Base-by-base conservation (phyloP, 1,284 basidiomycete species). In the Trametes sp. region DNA sequence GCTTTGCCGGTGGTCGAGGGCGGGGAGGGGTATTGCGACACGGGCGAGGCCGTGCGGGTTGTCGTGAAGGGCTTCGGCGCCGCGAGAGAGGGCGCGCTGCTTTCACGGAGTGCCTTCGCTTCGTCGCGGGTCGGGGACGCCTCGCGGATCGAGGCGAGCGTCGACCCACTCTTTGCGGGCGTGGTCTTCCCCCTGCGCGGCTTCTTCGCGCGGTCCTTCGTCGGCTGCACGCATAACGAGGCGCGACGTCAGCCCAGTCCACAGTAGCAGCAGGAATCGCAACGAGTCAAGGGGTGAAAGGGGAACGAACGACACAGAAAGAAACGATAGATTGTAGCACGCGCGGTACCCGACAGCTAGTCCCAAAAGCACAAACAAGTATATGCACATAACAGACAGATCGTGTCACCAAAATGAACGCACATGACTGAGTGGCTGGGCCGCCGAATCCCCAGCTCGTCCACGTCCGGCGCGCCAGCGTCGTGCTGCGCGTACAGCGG, bases 351-450 rank as follows among this genome's bases (percentile, higher is more conserved):
- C 26, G 11, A 54, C 38, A 54, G n/a, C 21, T 44, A 61, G 35
- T 52, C 50, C 33, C 46, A 52, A 59, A 46, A 14, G 16, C 36
- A 64, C 51, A 57, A 44, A 69, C 49, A 59, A 60, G 62, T 68
- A 49, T 58, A 64, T 79, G n/a, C n/a, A n/a, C n/a, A n/a, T n/a
- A n/a, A n/a, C n/a, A n/a, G n/a, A n/a, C n/a, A n/a, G n/a, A n/a
- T n/a, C n/a, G n/a, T n/a, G 84, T 87, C 80, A 86, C 86, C 87
- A 81, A 82, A 86, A 84, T 81, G 83, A 84, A 93, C 90, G 88
- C 85, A 93, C 90, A 87, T 93, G 91, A 78, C 84, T 87, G 80
- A 92, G 77, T 69, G 90, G 87, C 74, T 85, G 87, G 68, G 84
- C 82, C 58, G 82, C 78, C 28, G 46, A 60, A 87, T 76, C 36